Conservation (phyloP, 495 filamentous ascomycete species). For the Penicillium lagena region DNA sequence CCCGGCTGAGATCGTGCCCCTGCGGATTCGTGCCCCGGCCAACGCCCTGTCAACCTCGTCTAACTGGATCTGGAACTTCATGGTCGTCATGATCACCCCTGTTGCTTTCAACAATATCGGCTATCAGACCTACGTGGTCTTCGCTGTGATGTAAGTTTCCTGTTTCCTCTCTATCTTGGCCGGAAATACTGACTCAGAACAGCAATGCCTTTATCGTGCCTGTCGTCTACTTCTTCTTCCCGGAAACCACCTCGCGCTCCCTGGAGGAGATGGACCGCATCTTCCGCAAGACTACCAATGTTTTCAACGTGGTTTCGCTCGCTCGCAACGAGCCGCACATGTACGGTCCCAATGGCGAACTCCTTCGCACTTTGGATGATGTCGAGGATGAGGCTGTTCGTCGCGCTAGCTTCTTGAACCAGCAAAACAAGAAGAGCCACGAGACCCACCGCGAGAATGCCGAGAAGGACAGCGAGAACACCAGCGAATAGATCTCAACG, state of each 20-base stretch:
- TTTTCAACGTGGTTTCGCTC: conserved; percentile 53
- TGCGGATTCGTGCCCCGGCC: conserved; percentile 60
- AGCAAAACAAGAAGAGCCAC: conserved; percentile 4
- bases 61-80: conserved; percentile 59
- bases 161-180: not conserved
- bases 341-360: conserved; percentile 66
- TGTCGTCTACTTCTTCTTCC: conserved; percentile 68
- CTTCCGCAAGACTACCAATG: conserved; percentile 54
- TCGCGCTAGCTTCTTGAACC: conserved; percentile 22
- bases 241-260: conserved; percentile 65
- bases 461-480: conserved; percentile 25
- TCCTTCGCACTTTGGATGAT: conserved; percentile 36
- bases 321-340: conserved; percentile 56
- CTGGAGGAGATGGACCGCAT: conserved; percentile 75
- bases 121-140: conserved; percentile 64
- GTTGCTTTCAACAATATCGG: conserved; percentile 54
- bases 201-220: conserved; percentile 66
- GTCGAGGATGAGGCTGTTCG: conserved; percentile 31
- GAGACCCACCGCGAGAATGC: conserved; percentile 15
- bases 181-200: conserved; percentile 8
- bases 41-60: conserved; percentile 58
- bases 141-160: conserved; percentile 48
- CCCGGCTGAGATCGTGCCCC: conserved; percentile 60
- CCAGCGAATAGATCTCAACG: conserved; percentile 12
- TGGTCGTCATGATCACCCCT: conserved; percentile 60